Base-by-base conservation (phyloP, 2,329 filamentous ascomycete genomes). In the Aspergillus flavus region DNA sequence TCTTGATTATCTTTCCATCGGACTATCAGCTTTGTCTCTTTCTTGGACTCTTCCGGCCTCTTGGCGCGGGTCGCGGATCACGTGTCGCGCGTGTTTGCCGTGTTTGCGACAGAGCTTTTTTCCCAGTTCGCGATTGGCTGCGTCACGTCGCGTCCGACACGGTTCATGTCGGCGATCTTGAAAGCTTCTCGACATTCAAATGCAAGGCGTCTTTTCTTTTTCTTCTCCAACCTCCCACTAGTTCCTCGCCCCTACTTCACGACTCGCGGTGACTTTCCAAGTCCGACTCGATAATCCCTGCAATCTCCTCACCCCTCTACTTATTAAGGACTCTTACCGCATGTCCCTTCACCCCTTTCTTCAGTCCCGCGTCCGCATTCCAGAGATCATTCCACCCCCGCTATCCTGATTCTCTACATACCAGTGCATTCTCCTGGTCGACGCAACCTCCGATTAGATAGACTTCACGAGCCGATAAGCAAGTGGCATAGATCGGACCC, bases 71-170 rank as follows among this genome's bases (percentile, higher is more conserved):
- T 41, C 32, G n/a, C 16, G 28, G 34, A 45, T 73, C 71, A 73
- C 72, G 70, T 73, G 71, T 11, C 12, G 59, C 64, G 64, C 65
- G 70, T 69, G 68, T 73, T 70, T 73, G 71, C 62, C 69, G 68
- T 69, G 70, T 72, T 72, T 72, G 69, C 61, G 55, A 57, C 63
- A 36, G 45, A 54, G 57, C 36, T 23, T 61, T 61, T 26, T 68
- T 55, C 65, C 64, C 62, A 59, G 56, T 62, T 61, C 72, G 73
- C 74, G 76, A 76, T 76, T 76, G 74, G 75, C 71, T 73, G 63
- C 69, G 72, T 75, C 74, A 76, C 76, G 76, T 78, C 77, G 76
- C 76, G 77, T 78, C 67, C 34, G 55, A 72, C 73, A 75, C 75
- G 74, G 71, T 70, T 71, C 66, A 68, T 50, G 58, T 68, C 66